phyloP scores from a whole-genome alignment of 177 flowering plant genomes.

The Tripterygium wilfordii region DNA sequence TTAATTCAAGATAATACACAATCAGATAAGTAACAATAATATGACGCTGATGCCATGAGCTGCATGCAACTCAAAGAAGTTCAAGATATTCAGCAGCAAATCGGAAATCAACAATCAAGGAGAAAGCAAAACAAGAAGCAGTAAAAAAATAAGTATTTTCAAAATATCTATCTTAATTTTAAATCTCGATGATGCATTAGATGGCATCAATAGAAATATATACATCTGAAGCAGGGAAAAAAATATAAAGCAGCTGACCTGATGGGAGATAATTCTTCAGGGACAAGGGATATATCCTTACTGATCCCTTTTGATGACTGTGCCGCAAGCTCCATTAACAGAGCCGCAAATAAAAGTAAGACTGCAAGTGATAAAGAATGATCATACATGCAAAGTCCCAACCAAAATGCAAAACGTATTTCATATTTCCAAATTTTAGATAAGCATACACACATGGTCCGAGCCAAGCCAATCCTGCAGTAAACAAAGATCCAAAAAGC shows the following conservation, averaged over 20 bases:
- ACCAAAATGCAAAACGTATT: not conserved
- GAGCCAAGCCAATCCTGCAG: slow-evolving; percentile 84
- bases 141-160: too few species aligned
- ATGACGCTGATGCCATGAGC: too few species aligned
- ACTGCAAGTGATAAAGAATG: slow-evolving; percentile 29
- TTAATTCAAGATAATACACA: too few species aligned
- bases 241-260: slow-evolving; percentile 30
- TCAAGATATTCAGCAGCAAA: too few species aligned
- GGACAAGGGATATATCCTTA: slow-evolving; percentile 32
- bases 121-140: too few species aligned
- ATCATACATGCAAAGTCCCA: not conserved
- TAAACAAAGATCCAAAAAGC: slow-evolving; percentile 92
- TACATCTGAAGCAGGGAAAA: not conserved
- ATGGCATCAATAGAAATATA: not conserved
- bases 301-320: slow-evolving; percentile 78
- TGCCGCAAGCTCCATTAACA: slow-evolving; percentile 91
- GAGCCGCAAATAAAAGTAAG: slow-evolving; percentile 80
- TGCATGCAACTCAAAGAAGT: too few species aligned
- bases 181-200: too few species aligned
- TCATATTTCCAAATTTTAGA: slow-evolving; percentile 1
- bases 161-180: too few species aligned
- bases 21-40: too few species aligned
- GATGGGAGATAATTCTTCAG: slow-evolving; percentile 58
- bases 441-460: slow-evolving; percentile 70
- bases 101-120: too few species aligned